Base-by-base conservation (phyloP, 129 eudicot genomes). In the Chrysanthemum seticuspe region DNA sequence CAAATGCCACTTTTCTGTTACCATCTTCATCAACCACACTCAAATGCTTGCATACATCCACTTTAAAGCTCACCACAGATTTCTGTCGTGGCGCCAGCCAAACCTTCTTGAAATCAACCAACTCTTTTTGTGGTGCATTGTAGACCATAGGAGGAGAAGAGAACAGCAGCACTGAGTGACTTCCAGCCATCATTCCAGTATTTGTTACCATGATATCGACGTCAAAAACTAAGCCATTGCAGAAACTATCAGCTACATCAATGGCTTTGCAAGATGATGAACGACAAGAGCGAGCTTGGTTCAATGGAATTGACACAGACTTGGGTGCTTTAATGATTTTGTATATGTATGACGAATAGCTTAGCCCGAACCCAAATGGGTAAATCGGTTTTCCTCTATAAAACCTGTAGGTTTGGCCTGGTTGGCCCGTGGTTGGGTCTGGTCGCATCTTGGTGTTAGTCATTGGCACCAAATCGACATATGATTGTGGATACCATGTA, bases 311-410 rank as follows among this genome's bases (percentile, higher is more conserved):
- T 7, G 18, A 31, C 5, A 83, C 3, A 53, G 12, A 15, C n/a
- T 74, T 65, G 3, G 83, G 78, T 34, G 87, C 87, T 49, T 80
- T 78, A 8, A 48, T 61, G 68, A 75, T 58, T 65, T 23, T 76
- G 65, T 79, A 44, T 45, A 18, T 14, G 57, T 58, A 83, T 10
- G 77, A 15, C 0, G 76, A 58, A 71, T 84, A 80, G 76, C 88
- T 84, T 57, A 84, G 74, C 19, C 88, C 88, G 6, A 77, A 83
- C 75, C 88, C 88, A 34, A 84, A 84, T 5, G 64, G 74, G 59
- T 55, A 84, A 2, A 84, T 8, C 0, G 72, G 9, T 62, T 68
- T 31, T 1, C 85, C 82, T 10, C 14, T 73, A 16, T 84, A 80
- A 70, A 84, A 80, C 23, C 82, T 47, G 75, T 84, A 84, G 56